A percentile compares a stretch with the other conserved stretches of the same genome.
Evolutionary conservation across 257 asterid genomes (phyloP).

Genomic region (Catharanthus roseus): DNA sequence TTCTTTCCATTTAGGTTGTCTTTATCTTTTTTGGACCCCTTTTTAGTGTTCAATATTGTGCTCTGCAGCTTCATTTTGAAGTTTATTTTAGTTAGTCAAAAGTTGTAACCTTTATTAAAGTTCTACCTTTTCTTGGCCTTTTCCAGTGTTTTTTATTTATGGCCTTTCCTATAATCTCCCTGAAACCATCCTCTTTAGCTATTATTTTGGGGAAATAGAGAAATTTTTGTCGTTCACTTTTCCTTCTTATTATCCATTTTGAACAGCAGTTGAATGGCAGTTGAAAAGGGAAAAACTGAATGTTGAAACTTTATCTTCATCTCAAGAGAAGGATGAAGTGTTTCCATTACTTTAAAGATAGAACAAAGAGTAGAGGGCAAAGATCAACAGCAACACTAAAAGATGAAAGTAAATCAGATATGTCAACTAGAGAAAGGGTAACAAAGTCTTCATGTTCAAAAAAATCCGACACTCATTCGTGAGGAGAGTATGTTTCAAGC

Average conservation of each 20-base stretch:
- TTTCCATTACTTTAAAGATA: slow-evolving; percentile 58
- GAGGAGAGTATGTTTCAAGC: no score
- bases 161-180: background rate
- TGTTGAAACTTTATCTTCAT: slow-evolving; percentile 20
- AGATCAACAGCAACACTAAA: slow-evolving; percentile 63
- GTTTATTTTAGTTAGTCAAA: background rate
- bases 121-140: background rate
- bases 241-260: background rate
- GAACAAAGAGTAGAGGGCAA: slow-evolving; percentile 38
- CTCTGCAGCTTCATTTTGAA: background rate
- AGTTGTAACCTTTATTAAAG: background rate
- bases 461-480: no score
- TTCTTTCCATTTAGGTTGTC: background rate
- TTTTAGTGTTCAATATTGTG: background rate
- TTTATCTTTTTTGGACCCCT: background rate
- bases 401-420: slow-evolving; percentile 34
- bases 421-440: slow-evolving; percentile 37
- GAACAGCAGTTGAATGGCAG: background rate
- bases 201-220: background rate
- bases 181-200: no score
- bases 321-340: slow-evolving; percentile 47
- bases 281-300: background rate
- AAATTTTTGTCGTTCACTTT: background rate
- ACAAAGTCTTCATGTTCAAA: slow-evolving; percentile 45
- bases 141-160: background rate